A percentile compares a stretch with the other conserved stretches of the same genome.
Conservation (phyloP, 2,329 filamentous ascomycete genomes). For the Penicillium decumbens region DNA sequence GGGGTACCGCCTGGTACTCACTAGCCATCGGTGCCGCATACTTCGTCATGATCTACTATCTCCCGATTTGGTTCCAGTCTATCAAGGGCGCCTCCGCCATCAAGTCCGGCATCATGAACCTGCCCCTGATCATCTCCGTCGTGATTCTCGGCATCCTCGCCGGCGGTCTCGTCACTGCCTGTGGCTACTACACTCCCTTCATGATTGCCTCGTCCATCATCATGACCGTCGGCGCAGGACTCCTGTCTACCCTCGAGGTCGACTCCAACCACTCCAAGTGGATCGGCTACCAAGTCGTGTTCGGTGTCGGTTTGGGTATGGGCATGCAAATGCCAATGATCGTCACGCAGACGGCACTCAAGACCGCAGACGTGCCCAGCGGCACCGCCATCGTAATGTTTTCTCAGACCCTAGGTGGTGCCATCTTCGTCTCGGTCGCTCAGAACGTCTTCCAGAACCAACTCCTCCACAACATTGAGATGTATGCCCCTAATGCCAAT, state of each 20-base stretch:
- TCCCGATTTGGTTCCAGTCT: conserved; percentile 45
- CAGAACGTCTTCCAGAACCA: conserved; percentile 40
- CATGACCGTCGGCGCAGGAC: conserved; percentile 33
- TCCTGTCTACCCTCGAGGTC: conserved; percentile 34
- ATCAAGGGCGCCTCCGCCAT: conserved; percentile 34
- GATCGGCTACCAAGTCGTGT: conserved; percentile 40
- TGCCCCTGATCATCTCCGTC: conserved; percentile 33
- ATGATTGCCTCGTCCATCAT: conserved; percentile 33
- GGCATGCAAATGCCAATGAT: conserved; percentile 37
- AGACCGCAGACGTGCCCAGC: conserved; percentile 30
- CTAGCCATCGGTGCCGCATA: conserved; percentile 44
- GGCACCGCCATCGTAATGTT: conserved; percentile 38
- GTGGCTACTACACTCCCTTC: conserved; percentile 42
- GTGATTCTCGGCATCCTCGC: conserved; percentile 31
- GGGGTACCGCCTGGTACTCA: conserved; percentile 38
- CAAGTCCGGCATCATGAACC: conserved; percentile 38
- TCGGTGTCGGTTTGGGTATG: conserved; percentile 35
- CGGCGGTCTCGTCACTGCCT: conserved; percentile 28
- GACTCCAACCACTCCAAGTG: conserved; percentile 31
- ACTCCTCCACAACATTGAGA: conserved; percentile 25
- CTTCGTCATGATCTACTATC: conserved; percentile 45
- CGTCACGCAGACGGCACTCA: conserved; percentile 34
- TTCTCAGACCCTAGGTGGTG: conserved; percentile 35
- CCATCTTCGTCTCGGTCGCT: conserved; percentile 36
- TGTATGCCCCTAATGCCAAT: conserved; percentile 25